These are phyloP conservation scores for Taphrina sp. DNA, from an alignment of 1,139 yeast genomes.

Conservation along the genomic window DNA sequence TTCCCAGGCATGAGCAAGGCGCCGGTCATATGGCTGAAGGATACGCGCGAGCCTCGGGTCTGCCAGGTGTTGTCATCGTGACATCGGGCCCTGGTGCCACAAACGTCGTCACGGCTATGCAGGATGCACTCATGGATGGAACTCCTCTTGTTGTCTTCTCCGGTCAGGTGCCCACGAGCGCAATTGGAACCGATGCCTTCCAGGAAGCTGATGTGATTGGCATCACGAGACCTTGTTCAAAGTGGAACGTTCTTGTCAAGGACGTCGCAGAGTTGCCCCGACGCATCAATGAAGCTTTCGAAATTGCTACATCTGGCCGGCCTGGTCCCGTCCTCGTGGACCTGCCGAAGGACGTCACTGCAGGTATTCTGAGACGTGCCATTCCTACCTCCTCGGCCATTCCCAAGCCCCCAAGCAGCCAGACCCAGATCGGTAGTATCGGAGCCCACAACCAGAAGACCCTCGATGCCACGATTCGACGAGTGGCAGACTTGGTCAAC, in stretches of 20 bases:
- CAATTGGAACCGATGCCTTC: constrained; percentile 97
- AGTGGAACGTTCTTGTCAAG: constrained; percentile 99
- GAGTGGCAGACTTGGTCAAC: constrained; percentile 76
- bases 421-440: constrained; percentile 37
- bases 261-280: constrained; percentile 90
- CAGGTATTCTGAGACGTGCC: constrained; percentile 78
- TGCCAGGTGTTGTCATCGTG: constrained; percentile 96
- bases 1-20: constrained; percentile 98
- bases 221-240: constrained; percentile 93
- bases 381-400: constrained; percentile 83
- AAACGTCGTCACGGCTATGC: constrained; percentile 94
- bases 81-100: constrained; percentile 99
- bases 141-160: constrained; percentile 96
- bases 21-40: constrained; percentile 99
- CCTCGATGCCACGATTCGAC: constrained; percentile 68
- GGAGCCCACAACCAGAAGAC: constrained; percentile 52
- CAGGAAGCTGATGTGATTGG: constrained; percentile 99
- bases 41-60: constrained; percentile 90
- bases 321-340: constrained; percentile 99
- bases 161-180: constrained; percentile 93
- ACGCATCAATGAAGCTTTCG: constrained; percentile 95
- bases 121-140: constrained; percentile 96
- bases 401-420: constrained; percentile 72
- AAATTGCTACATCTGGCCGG: constrained; percentile 91
- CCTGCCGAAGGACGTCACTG: constrained; percentile 96